A percentile compares a stretch with the other conserved stretches of the same genome.
Evolutionary conservation across 2,329 filamentous ascomycete species (phyloP).

Genomic region (Nothopassalora personata): DNA sequence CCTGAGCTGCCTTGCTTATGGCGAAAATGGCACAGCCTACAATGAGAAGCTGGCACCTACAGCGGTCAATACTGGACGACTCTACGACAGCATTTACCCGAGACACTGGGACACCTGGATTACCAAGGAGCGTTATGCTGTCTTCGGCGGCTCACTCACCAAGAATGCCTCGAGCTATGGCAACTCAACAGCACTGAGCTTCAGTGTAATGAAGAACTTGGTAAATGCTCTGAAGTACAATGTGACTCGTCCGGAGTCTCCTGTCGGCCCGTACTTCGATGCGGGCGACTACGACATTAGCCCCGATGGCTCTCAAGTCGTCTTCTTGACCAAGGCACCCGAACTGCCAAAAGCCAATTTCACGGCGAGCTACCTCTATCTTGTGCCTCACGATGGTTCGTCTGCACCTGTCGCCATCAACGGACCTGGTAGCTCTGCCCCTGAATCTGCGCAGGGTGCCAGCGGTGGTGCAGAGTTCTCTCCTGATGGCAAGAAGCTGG

Average conservation of each 20-base stretch:
- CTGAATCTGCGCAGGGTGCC: slow-evolving; percentile 20
- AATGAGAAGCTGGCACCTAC: slow-evolving; percentile 47
- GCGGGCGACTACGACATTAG: slow-evolving; percentile 22
- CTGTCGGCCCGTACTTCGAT: slow-evolving; percentile 21
- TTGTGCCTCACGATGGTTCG: slow-evolving; percentile 26
- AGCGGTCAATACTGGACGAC: slow-evolving; percentile 40
- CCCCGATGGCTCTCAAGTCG: slow-evolving; percentile 22
- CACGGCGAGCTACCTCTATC: slow-evolving; percentile 23
- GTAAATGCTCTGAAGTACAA: slow-evolving; percentile 21
- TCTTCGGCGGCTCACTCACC: slow-evolving; percentile 45
- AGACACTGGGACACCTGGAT: slow-evolving; percentile 51
- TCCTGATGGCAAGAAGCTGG: slow-evolving; percentile 20
- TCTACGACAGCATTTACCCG: slow-evolving; percentile 50
- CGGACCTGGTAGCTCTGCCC: slow-evolving; percentile 22
- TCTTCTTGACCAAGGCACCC: slow-evolving; percentile 24
- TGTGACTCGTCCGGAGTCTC: slow-evolving; percentile 22
- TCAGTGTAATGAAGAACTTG: slow-evolving; percentile 21
- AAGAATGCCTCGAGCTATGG: slow-evolving; percentile 8
- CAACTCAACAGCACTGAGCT: slow-evolving; percentile 1
- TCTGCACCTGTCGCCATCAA: slow-evolving; percentile 22
- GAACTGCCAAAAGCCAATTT: slow-evolving; percentile 24
- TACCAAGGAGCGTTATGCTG: slow-evolving; percentile 44
- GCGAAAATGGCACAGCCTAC: slow-evolving; percentile 35
- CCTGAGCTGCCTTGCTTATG: slow-evolving; percentile 24
- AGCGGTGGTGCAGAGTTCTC: slow-evolving; percentile 20